Conservation (phyloP, 768 basidiomycete genomes). For the Leccinum imitatum region DNA sequence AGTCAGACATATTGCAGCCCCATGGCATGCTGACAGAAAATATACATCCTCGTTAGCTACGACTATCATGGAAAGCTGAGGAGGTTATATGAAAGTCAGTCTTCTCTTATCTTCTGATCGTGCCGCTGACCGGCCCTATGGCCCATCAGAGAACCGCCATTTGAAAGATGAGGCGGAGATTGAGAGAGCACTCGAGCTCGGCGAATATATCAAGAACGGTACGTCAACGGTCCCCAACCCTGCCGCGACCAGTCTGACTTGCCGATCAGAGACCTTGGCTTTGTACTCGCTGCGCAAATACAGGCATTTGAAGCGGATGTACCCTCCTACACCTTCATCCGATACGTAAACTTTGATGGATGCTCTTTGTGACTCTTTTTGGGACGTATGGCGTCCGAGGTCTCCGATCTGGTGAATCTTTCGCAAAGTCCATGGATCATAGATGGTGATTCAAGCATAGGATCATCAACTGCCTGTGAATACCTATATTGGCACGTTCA, state of each 20-base stretch:
- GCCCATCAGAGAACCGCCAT: slow-evolving; percentile 56
- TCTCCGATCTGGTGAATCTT: not conserved
- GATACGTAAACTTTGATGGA: slow-evolving; percentile 4
- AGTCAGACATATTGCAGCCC: slow-evolving; percentile 30
- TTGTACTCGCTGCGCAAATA: slow-evolving; percentile 83
- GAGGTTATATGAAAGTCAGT: slow-evolving; percentile 70
- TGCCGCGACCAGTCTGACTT: not conserved
- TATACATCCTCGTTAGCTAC: slow-evolving; percentile 49
- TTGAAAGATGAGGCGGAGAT: slow-evolving; percentile 70
- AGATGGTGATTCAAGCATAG: not conserved
- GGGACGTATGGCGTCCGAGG: not conserved
- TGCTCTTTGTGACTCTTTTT: not conserved
- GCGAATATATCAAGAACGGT: slow-evolving; percentile 88
- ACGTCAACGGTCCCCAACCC: slow-evolving; percentile 15
- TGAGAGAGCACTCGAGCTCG: slow-evolving; percentile 69
- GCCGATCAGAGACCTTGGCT: slow-evolving; percentile 69
- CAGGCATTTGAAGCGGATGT: slow-evolving; percentile 73
- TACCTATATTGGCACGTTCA: not conserved
- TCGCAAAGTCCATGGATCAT: not conserved
- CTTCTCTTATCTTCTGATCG: no score
- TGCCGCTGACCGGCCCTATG: not conserved
- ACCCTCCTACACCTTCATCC: slow-evolving; percentile 38
- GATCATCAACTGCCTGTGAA: not conserved
- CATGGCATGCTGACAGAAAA: slow-evolving; percentile 8
- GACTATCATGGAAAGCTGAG: slow-evolving; percentile 75